Evolutionary conservation across 768 basidiomycete species (phyloP).

Genomic region (Xerocomus spinulosus): DNA sequence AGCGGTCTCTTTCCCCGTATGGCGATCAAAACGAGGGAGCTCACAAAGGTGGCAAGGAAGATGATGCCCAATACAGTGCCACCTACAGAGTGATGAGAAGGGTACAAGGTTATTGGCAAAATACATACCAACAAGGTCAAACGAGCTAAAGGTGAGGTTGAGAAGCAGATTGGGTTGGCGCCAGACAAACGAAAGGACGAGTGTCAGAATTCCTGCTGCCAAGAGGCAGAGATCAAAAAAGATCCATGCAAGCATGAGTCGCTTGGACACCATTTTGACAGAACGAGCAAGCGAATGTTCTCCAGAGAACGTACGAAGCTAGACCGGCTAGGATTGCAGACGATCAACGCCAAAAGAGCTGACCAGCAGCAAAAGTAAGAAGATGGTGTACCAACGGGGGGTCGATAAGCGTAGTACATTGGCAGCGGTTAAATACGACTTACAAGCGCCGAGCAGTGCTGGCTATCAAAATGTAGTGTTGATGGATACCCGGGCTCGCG

Average conservation of each 20-base stretch:
- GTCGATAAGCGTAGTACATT: neutral
- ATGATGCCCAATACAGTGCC: conserved; percentile 66
- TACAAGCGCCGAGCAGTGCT: neutral
- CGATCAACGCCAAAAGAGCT: conserved; percentile 64
- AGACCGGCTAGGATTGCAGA: conserved; percentile 45
- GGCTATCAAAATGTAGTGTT: neutral
- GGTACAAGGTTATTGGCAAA: neutral
- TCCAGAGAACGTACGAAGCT: conserved; percentile 46
- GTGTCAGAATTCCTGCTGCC: conserved; percentile 58
- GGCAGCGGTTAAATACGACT: conserved; percentile 11
- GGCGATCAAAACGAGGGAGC: conserved; percentile 68
- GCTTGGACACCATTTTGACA: conserved; percentile 62
- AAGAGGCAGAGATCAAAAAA: conserved; percentile 68
- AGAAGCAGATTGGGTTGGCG: conserved; percentile 60
- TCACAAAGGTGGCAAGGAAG: conserved; percentile 59
- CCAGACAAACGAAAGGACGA: conserved; percentile 72
- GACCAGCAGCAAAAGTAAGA: conserved; percentile 36
- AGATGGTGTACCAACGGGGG: conserved; percentile 1
- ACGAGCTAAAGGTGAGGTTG: conserved; percentile 61
- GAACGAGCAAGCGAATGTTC: conserved; percentile 22
- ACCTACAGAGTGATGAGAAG: conserved; percentile 38
- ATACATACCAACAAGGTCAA: conserved; percentile 58
- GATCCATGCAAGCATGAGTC: conserved; percentile 66
- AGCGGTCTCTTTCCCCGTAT: conserved; percentile 68
- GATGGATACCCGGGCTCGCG: no score